phyloP scores from a whole-genome alignment of 305 asterid species.

The Fraxinus velutina region DNA sequence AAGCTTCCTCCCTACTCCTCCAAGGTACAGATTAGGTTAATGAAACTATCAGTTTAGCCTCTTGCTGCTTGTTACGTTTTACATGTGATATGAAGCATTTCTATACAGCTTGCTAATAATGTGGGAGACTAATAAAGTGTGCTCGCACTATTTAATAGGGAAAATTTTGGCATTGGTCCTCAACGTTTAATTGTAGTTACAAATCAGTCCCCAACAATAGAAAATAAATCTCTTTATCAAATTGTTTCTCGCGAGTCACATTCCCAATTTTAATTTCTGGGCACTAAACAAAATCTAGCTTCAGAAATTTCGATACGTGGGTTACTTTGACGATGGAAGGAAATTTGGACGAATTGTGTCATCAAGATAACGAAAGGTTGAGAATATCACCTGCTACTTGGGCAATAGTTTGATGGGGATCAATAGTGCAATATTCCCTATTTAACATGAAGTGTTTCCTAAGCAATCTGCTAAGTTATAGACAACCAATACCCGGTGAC shows the following conservation, averaged over 20 bases:
- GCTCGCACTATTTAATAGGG: not conserved
- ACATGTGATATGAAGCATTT: not conserved
- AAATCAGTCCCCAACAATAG: not conserved
- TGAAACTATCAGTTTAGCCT: not conserved
- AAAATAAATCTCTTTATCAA: not conserved
- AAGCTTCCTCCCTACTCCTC: conserved; percentile 98
- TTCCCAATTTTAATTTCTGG: not conserved
- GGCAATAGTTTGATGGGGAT: not conserved
- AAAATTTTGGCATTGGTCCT: not conserved
- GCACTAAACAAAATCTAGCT: not conserved
- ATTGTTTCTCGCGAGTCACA: not conserved
- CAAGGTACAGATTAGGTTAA: conserved; percentile 49
- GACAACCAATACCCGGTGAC: not conserved
- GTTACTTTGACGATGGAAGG: not conserved
- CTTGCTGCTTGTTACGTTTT: not conserved
- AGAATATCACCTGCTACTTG: not conserved
- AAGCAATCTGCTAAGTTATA: not conserved
- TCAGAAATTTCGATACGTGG: not conserved
- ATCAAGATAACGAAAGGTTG: not conserved
- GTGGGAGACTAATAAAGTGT: not conserved
- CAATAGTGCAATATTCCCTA: not conserved
- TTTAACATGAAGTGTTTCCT: not conserved
- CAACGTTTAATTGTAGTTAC: not conserved
- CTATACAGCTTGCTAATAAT: not conserved
- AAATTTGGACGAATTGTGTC: not conserved